Percentiles rank a stretch among this genome's conserved stretches.
Conservation (phyloP, 2,329 filamentous ascomycete genomes). For the Cladorrhinum sp. region DNA sequence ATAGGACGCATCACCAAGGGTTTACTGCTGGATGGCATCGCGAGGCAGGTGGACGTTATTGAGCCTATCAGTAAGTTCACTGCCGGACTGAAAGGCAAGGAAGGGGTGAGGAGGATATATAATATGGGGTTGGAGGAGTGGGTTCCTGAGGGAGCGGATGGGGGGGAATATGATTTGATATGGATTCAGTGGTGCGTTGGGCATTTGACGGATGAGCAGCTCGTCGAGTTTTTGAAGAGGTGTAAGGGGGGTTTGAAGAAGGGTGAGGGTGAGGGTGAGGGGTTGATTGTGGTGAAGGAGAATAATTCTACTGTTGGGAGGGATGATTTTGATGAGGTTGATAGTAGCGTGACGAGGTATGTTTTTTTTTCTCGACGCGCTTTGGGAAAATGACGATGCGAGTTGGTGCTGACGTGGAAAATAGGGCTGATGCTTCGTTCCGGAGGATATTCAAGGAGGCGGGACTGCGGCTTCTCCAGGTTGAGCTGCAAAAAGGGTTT, state of each 20-base stretch:
- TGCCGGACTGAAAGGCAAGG: too few relatives aligned
- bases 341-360: slow-evolving; percentile 63
- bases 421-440: slow-evolving; percentile 69
- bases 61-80: too few relatives aligned
- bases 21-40: too few relatives aligned
- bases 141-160: slow-evolving; percentile 26
- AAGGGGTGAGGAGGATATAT: too few relatives aligned
- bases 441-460: slow-evolving; percentile 56
- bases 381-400: too few relatives aligned
- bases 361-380: slow-evolving; percentile 18
- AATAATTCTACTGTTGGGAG: slow-evolving; percentile 54
- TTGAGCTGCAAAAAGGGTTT: slow-evolving; percentile 71
- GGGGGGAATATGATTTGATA: slow-evolving; percentile 68
- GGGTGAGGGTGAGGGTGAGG: slow-evolving; percentile 30
- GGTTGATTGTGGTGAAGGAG: slow-evolving; percentile 74
- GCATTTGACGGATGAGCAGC: slow-evolving; percentile 71
- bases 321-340: not conserved
- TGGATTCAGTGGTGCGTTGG: slow-evolving; percentile 92
- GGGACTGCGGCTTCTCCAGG: slow-evolving; percentile 63
- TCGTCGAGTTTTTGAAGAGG: slow-evolving; percentile 63
- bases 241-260: slow-evolving; percentile 47
- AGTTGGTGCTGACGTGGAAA: slow-evolving; percentile 4
- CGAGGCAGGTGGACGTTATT: too few relatives aligned
- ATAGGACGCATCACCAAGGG: too few relatives aligned
- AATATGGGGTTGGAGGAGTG: not conserved